Conservation (phyloP, 2,329 filamentous ascomycete species). For the Cladobotryum protrusum region DNA sequence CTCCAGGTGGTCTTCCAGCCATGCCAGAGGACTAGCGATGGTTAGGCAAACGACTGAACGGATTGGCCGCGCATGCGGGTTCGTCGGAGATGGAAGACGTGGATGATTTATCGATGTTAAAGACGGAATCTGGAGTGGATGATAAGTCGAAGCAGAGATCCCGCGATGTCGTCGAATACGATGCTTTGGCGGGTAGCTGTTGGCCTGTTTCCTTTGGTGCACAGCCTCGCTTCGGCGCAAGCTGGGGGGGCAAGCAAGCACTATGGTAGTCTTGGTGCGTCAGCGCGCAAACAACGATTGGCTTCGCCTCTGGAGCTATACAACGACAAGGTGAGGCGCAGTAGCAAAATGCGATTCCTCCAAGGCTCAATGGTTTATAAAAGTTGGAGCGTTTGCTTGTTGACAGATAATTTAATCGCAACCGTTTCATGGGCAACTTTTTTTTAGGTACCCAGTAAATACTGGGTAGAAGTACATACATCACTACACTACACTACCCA, state of each 20-base stretch:
- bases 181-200: not conserved
- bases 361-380: not conserved
- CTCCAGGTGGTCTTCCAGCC: conserved; percentile 50
- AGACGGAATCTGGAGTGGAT: not conserved
- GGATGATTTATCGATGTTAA: not conserved
- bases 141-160: conserved; percentile 3
- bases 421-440: not conserved
- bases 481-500: not conserved
- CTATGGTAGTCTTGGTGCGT: conserved; percentile 2
- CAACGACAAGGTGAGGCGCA: conserved; percentile 7
- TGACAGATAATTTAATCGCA: not conserved
- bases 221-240: conserved; percentile 13
- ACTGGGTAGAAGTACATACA: not conserved
- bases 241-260: not conserved
- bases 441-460: too few relatives aligned
- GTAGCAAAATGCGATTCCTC: not conserved
- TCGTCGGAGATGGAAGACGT: conserved; percentile 9
- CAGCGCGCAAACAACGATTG: conserved; percentile 8
- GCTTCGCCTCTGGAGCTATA: not conserved
- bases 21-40: conserved; percentile 45
- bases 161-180: conserved; percentile 9
- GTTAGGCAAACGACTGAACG: conserved; percentile 24
- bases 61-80: conserved; percentile 29
- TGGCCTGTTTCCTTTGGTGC: conserved; percentile 11
- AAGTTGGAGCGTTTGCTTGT: not conserved